phyloP scores from a whole-genome alignment of 495 filamentous ascomycete genomes.

The Friedmanniomyces endolithicus region DNA sequence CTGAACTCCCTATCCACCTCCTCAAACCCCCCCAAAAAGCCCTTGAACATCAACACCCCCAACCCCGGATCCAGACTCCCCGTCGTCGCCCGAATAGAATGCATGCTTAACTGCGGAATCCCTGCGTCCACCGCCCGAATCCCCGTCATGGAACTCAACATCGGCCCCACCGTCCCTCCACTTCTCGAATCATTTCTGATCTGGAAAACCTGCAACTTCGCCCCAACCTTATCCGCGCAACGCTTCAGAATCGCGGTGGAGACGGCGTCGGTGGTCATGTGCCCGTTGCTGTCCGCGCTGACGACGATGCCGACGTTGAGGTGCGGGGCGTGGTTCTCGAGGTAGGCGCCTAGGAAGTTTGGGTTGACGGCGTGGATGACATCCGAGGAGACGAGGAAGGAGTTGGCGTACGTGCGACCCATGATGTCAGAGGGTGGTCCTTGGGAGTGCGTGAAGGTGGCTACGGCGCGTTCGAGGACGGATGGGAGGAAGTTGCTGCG shows the following conservation, averaged over 20 bases:
- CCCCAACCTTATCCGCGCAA: constrained; percentile 55
- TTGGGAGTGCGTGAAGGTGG: constrained; percentile 44
- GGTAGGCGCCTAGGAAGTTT: constrained; percentile 72
- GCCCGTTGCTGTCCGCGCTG: constrained; percentile 75
- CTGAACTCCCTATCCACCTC: constrained; percentile 75
- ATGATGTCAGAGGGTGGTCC: constrained; percentile 48
- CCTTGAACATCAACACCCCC: constrained; percentile 77
- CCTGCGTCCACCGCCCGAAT: constrained; percentile 81
- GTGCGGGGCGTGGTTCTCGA: constrained; percentile 69
- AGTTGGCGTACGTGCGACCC: constrained; percentile 77
- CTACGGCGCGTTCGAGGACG: constrained; percentile 66
- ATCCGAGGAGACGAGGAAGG: constrained; percentile 84
- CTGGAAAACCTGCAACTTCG: constrained; percentile 77
- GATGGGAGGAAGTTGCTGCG: constrained; percentile 73
- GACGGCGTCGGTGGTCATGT: constrained; percentile 83
- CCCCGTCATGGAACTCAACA: constrained; percentile 69
- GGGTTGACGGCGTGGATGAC: constrained; percentile 93
- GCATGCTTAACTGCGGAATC: constrained; percentile 89
- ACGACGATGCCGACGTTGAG: constrained; percentile 85
- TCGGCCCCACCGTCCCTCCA: constrained; percentile 92
- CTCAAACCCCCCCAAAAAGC: constrained; percentile 81
- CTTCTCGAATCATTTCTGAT: constrained; percentile 81
- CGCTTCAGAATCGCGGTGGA: constrained; percentile 63
- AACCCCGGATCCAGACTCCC: constrained; percentile 78
- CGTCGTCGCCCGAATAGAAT: constrained; percentile 82